Conservation (phyloP, 768 basidiomycete species). For the Lactarius akahatsu region DNA sequence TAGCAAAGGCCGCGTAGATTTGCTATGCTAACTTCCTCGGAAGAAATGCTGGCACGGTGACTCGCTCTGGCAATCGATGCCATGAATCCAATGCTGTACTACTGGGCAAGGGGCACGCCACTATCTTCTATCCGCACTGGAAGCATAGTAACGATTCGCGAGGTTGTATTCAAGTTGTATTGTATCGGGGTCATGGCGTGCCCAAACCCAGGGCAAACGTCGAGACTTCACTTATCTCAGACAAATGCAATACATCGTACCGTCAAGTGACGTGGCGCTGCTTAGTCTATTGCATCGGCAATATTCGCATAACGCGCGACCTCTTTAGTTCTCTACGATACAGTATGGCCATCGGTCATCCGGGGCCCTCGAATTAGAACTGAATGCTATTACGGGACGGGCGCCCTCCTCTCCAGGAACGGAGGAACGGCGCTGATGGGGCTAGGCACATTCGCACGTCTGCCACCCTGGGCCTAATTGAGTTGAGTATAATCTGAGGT, state of each 20-base stretch:
- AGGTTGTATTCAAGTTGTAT: neutral
- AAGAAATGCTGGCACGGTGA: neutral
- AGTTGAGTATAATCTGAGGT: neutral
- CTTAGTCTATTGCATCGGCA: neutral
- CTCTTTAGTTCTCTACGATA: neutral
- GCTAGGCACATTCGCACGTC: neutral
- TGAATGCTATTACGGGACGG: neutral
- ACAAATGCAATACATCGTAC: neutral
- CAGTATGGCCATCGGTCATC: neutral
- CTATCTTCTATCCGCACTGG: neutral
- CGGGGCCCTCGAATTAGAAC: neutral
- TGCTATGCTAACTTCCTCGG: too few species aligned
- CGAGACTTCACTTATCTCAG: neutral
- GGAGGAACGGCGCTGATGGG: neutral
- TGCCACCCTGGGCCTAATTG: neutral
- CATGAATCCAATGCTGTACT: neutral
- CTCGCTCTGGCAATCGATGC: neutral
- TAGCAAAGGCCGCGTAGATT: too few species aligned
- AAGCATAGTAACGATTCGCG: neutral
- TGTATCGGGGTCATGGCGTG: neutral
- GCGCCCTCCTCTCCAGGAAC: neutral
- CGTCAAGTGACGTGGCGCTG: too few species aligned
- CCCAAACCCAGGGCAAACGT: neutral
- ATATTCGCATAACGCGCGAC: neutral
- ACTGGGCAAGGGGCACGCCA: neutral